Evolutionary conservation across 805 yeast genomes (phyloP).

Genomic region (Kodamaea fukazawae): DNA sequence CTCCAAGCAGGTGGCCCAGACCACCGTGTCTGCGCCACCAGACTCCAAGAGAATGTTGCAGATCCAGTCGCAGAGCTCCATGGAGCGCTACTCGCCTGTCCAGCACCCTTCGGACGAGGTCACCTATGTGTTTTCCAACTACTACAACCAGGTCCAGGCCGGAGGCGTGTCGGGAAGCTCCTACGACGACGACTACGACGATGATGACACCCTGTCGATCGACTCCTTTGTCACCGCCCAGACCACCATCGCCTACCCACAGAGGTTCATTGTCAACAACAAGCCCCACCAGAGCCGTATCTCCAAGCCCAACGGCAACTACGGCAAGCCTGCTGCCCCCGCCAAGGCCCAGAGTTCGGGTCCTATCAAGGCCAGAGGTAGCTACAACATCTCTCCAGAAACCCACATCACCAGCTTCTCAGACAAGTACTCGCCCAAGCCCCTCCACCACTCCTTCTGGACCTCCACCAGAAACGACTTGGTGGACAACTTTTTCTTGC

Average conservation of each 20-base stretch:
- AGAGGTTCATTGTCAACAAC: slow-evolving; percentile 9
- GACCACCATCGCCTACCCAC: slow-evolving; percentile 23
- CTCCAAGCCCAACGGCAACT: not conserved
- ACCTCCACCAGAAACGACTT: slow-evolving; percentile 67
- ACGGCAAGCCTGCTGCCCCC: not conserved
- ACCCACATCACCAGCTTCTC: slow-evolving; percentile 49
- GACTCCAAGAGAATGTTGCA: slow-evolving; percentile 27
- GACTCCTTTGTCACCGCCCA: slow-evolving; percentile 35
- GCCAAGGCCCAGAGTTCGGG: slow-evolving; percentile 1
- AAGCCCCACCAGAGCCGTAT: not conserved
- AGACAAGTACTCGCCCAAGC: slow-evolving; percentile 50
- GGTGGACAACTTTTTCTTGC: slow-evolving; percentile 73
- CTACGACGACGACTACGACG: slow-evolving; percentile 16
- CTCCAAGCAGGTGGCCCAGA: slow-evolving; percentile 11
- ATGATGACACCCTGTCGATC: slow-evolving; percentile 25
- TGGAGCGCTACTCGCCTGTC: slow-evolving; percentile 23
- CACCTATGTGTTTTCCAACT: slow-evolving; percentile 19
- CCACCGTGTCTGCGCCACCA: slow-evolving; percentile 14
- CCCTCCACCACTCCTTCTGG: slow-evolving; percentile 53
- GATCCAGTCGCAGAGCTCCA: slow-evolving; percentile 26
- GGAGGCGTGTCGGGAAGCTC: not conserved
- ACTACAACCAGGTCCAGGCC: slow-evolving; percentile 15
- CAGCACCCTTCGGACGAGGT: slow-evolving; percentile 20
- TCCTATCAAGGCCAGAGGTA: not conserved
- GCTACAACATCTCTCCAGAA: slow-evolving; percentile 17